A percentile compares a stretch with the other conserved stretches of the same genome.
phyloP scores from a whole-genome alignment of 352 stramenopile genomes.

The Phytophthora tubulina region DNA sequence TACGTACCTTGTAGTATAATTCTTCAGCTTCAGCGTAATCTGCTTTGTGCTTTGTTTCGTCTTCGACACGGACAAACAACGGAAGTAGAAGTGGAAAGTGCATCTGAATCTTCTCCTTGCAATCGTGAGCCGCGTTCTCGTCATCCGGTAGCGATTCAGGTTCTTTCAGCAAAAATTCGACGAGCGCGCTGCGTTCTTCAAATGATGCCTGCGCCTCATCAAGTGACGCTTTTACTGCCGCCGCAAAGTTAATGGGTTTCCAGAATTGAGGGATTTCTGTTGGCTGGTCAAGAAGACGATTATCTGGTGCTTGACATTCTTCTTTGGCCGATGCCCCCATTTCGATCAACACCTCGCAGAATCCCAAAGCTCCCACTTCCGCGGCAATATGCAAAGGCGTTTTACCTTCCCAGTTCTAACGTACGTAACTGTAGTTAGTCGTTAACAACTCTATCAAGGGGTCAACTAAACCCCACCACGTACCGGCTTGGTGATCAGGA shows the following conservation, averaged over 20 bases:
- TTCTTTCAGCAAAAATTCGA: conserved; percentile 48
- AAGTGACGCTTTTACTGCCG: conserved; percentile 32
- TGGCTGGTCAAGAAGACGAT: conserved; percentile 51
- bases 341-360: conserved; percentile 52
- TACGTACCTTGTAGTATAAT: conserved; percentile 48
- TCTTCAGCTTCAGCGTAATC: conserved; percentile 51
- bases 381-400: conserved; percentile 63
- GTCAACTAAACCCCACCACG: background rate
- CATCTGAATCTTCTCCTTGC: conserved; percentile 51
- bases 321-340: conserved; percentile 49
- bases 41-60: conserved; percentile 45
- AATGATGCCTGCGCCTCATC: conserved; percentile 35
- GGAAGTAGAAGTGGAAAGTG: conserved; percentile 50
- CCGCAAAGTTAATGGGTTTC: conserved; percentile 63
- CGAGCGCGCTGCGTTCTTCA: conserved; percentile 44
- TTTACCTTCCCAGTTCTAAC: conserved; percentile 65
- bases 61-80: conserved; percentile 48
- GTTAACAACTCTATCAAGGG: conserved; percentile 1
- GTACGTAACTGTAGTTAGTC: background rate
- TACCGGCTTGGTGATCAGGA: conserved; percentile 54
- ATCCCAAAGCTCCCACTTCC: conserved; percentile 54
- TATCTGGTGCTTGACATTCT: conserved; percentile 52
- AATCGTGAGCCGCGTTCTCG: conserved; percentile 45
- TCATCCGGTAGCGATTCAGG: conserved; percentile 51
- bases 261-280: conserved; percentile 50